A percentile compares a stretch with the other conserved stretches of the same genome.
These are phyloP conservation scores for Leishmania mexicana DNA, from an alignment of 208 protist genomes.

Conservation along the genomic window DNA sequence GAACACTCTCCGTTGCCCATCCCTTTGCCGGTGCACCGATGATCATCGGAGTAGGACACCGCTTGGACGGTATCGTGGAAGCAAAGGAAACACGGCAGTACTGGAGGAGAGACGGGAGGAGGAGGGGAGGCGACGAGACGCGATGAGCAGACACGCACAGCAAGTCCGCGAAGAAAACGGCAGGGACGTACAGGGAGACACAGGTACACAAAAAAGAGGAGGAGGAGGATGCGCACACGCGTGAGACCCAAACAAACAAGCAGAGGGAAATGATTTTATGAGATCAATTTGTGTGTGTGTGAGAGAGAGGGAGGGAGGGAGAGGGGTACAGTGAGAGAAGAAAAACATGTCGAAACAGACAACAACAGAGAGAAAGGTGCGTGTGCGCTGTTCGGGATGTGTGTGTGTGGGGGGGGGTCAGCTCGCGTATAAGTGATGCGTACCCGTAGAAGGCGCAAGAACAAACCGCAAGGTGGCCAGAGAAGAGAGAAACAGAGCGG, in stretches of 20 bases:
- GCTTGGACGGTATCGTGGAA: not conserved
- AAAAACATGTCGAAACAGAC: not conserved
- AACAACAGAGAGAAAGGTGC: not conserved
- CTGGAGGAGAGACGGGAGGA: not conserved
- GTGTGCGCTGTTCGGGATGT: not conserved
- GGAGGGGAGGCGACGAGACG: not conserved
- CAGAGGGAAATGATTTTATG: not conserved
- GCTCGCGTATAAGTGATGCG: not conserved
- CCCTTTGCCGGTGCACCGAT: slow-evolving; percentile 1
- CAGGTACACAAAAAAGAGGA: not conserved
- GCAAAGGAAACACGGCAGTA: not conserved
- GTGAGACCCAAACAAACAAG: not conserved
- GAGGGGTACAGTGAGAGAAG: not conserved
- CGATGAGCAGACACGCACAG: not conserved
- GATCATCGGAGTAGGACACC: not conserved
- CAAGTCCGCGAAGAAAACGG: not conserved
- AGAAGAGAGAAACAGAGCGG: not conserved
- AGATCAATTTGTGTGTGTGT: not conserved
- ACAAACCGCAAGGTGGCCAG: not conserved
- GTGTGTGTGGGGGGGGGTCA: too few relatives aligned
- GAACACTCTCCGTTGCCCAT: slow-evolving; percentile 21
- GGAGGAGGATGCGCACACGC: not conserved
- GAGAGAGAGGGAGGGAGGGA: not conserved
- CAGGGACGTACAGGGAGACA: not conserved
- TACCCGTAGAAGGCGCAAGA: not conserved